phyloP scores from a whole-genome alignment of 495 filamentous ascomycete species.

The Peziza echinospora region DNA sequence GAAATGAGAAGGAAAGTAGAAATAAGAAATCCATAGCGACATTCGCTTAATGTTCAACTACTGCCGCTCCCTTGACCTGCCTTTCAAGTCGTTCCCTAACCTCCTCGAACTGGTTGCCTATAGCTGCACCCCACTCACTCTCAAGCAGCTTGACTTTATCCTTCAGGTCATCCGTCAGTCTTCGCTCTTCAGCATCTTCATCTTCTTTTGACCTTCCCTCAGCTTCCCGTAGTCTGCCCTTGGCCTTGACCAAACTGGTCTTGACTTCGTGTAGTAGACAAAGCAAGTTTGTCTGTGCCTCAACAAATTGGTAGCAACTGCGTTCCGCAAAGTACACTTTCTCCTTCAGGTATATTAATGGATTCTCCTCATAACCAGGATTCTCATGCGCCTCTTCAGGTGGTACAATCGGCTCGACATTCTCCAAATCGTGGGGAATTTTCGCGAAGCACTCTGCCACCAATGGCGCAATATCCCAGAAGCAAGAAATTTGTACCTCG shows the following conservation, averaged over 20 bases:
- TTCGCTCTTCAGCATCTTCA: slow-evolving; percentile 30
- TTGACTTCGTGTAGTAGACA: slow-evolving; percentile 79
- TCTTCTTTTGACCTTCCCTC: slow-evolving; percentile 34
- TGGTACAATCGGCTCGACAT: slow-evolving; percentile 33
- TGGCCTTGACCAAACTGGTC: slow-evolving; percentile 32
- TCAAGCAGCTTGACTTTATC: slow-evolving; percentile 80
- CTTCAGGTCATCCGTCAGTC: slow-evolving; percentile 67
- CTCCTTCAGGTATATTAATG: slow-evolving; percentile 70
- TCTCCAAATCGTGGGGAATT: slow-evolving; percentile 32
- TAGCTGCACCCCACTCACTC: slow-evolving; percentile 57
- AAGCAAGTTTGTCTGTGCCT: slow-evolving; percentile 55
- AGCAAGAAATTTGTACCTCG: slow-evolving; percentile 72
- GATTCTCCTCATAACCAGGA: slow-evolving; percentile 51
- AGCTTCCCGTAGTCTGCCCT: slow-evolving; percentile 34
- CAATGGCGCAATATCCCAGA: slow-evolving; percentile 90
- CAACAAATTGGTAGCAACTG: slow-evolving; percentile 87
- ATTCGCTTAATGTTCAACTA: background rate
- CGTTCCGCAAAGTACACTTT: slow-evolving; percentile 72
- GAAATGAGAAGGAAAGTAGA: slow-evolving; percentile 4
- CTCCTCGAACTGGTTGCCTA: slow-evolving; percentile 37
- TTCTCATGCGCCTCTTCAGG: slow-evolving; percentile 62
- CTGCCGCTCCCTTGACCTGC: slow-evolving; percentile 19
- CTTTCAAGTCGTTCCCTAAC: slow-evolving; percentile 22
- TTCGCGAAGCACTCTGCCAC: slow-evolving; percentile 55
- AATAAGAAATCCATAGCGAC: background rate